A percentile compares a stretch with the other conserved stretches of the same genome.
phyloP scores from a whole-genome alignment of 495 filamentous ascomycete species.

The Schizothecium vesticola region DNA sequence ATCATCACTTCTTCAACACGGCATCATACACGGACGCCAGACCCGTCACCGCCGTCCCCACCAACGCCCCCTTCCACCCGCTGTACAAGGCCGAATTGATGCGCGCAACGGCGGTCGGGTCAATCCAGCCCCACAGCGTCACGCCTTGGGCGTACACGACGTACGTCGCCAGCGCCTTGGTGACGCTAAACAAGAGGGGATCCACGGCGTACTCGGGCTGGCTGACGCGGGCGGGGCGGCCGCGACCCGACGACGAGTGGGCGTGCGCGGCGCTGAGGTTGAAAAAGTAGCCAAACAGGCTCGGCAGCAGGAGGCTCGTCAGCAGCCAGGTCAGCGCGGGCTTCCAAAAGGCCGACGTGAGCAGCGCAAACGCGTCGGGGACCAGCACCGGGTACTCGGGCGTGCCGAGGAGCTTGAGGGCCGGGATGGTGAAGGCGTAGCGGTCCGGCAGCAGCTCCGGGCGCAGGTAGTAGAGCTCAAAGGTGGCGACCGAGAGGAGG shows the following conservation, averaged over 20 bases:
- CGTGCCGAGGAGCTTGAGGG: constrained; percentile 49
- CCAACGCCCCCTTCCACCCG: constrained; percentile 62
- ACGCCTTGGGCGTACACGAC: constrained; percentile 69
- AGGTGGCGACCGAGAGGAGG: constrained; percentile 55
- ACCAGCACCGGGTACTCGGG: constrained; percentile 51
- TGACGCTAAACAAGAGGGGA: constrained; percentile 81
- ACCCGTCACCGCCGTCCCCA: constrained; percentile 64
- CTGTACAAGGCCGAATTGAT: constrained; percentile 66
- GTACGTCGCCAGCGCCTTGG: constrained; percentile 74
- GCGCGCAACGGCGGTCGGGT: constrained; percentile 49
- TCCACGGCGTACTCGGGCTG: constrained; percentile 56
- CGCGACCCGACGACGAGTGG: constrained; percentile 20
- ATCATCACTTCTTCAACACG: constrained; percentile 61
- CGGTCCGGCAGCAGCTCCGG: constrained; percentile 59
- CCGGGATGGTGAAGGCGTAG: constrained; percentile 65
- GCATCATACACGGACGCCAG: constrained; percentile 77
- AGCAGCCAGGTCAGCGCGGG: constrained; percentile 72
- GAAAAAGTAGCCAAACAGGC: constrained; percentile 74
- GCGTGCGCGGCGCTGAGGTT: constrained; percentile 58
- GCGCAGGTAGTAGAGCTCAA: constrained; percentile 58
- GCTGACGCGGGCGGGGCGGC: constrained; percentile 18
- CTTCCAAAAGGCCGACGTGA: constrained; percentile 76
- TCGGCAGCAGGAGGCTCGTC: constrained; percentile 64
- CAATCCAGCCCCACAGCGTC: constrained; percentile 58
- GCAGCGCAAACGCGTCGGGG: constrained; percentile 77